These are phyloP conservation scores for Cladosporium sp. DNA, from an alignment of 2,329 filamentous ascomycete species.

Conservation along the genomic window DNA sequence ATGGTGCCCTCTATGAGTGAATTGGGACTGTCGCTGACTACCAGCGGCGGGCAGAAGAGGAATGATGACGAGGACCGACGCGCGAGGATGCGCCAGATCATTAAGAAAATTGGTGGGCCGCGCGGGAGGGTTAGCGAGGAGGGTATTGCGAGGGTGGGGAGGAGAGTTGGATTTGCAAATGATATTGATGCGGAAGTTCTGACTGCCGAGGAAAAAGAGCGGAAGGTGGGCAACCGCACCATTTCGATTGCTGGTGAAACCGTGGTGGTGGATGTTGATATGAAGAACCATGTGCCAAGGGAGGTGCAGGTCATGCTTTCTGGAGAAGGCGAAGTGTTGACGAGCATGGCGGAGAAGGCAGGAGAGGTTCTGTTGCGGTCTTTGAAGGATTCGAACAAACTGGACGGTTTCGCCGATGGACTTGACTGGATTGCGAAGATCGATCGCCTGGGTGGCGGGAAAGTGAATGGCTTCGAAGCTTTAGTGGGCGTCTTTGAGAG, in stretches of 20 bases:
- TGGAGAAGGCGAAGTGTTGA: conserved; percentile 54
- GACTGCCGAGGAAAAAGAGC: conserved; percentile 16
- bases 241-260: conserved; percentile 34
- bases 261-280: conserved; percentile 31
- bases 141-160: conserved; percentile 66
- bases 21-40: conserved; percentile 35
- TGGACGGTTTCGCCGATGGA: conserved; percentile 67
- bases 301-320: conserved; percentile 50
- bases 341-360: conserved; percentile 57
- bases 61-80: conserved; percentile 51
- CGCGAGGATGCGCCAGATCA: conserved; percentile 54
- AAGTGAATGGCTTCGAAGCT: conserved; percentile 72
- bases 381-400: conserved; percentile 53
- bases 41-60: conserved; percentile 32
- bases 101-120: conserved; percentile 62
- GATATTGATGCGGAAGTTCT: conserved; percentile 22
- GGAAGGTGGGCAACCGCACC: conserved; percentile 27
- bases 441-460: conserved; percentile 66
- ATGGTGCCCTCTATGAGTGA: conserved; percentile 41
- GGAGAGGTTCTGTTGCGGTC: conserved; percentile 62
- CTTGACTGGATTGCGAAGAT: conserved; percentile 63
- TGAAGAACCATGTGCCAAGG: conserved; percentile 34
- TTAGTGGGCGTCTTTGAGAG: conserved; percentile 68
- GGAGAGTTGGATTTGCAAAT: conserved; percentile 58
- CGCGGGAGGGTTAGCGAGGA: conserved; percentile 69